Conservation (phyloP, 2,329 filamentous ascomycete genomes). For the Penicillium sp. region DNA sequence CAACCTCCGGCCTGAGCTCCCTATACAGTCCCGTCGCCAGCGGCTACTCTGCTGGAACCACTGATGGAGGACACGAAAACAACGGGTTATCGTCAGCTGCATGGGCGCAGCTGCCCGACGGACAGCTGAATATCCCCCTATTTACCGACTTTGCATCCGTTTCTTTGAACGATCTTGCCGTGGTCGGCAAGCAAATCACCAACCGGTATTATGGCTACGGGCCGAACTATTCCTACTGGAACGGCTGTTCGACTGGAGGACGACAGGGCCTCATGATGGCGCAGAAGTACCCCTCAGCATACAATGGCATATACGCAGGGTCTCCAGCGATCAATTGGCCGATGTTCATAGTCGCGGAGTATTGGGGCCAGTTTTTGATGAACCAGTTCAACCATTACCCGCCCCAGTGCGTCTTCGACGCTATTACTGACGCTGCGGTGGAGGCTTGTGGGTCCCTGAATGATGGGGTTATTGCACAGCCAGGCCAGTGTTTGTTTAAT, state of each 20-base stretch:
- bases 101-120: no score
- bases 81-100: no score
- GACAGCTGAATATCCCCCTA: no score
- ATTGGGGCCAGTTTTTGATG: conserved; percentile 14
- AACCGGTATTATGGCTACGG: conserved; percentile 27
- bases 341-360: conserved; percentile 18
- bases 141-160: not conserved
- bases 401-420: conserved; percentile 9
- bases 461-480: conserved; percentile 14
- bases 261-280: conserved; percentile 43
- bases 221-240: conserved; percentile 39
- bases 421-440: conserved; percentile 5
- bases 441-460: conserved; percentile 12
- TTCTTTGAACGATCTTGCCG: not conserved
- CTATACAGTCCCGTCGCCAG: no score
- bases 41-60: no score
- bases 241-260: conserved; percentile 45
- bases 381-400: not conserved
- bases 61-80: no score
- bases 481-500: not conserved
- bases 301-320: conserved; percentile 43
- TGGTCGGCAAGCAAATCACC: not conserved
- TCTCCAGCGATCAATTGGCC: conserved; percentile 37
- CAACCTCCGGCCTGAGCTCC: no score
- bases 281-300: conserved; percentile 41